Evolutionary conservation across 2,329 filamentous ascomycete genomes (phyloP), one percentile per base, ranked within the genome.

Genomic region (Pochonia chlamydosporia): DNA sequence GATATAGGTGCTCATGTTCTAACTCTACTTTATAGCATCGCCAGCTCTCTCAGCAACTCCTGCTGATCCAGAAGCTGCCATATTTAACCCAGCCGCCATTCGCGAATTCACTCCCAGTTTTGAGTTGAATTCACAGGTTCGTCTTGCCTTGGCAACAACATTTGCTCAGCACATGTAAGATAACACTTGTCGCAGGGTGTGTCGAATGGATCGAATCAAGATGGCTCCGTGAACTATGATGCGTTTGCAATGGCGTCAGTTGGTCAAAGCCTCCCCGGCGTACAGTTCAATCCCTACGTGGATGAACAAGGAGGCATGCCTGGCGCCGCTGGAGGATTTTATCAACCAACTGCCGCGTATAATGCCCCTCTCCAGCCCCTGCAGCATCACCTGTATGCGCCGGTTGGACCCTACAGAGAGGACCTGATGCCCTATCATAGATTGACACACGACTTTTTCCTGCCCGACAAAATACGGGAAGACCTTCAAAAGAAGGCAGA

Each of bases 321-420:
- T 5, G 71, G 65, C 24, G 72, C 75, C 48, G 78, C 77, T 5
- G 72, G 81, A 14, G 74, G 81, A 2, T 95, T 84, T 63, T 95
- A 86, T 60, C 77, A 78, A 42, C 63, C 74, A n/a, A 76, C 77
- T 37, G 67, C 67, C 43, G 68, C 71, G 10, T 84, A 76, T 59
- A 63, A 70, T 10, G 64, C 74, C 10, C 72, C 75, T 14, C 63
- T 74, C 18, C 84, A 86, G 54, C 86, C 86, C 20, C 78, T 90
- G 5, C 87, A 92, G 71, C 95, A 96, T 63, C 93, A 99, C 64
- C 77, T 96, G 11, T 99, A 99, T 65, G 88, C 89, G 26, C 90
- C 91, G 0, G 79, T 91, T 48, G 89, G 89, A 5, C 84, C 88
- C n/a, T 81, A 90, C 62, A 81, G 83, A 50, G 87, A 92, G 52